A percentile compares a stretch with the other conserved stretches of the same genome.
Conservation (phyloP, 1,284 basidiomycete genomes). For the Fomitopsis pinicola region DNA sequence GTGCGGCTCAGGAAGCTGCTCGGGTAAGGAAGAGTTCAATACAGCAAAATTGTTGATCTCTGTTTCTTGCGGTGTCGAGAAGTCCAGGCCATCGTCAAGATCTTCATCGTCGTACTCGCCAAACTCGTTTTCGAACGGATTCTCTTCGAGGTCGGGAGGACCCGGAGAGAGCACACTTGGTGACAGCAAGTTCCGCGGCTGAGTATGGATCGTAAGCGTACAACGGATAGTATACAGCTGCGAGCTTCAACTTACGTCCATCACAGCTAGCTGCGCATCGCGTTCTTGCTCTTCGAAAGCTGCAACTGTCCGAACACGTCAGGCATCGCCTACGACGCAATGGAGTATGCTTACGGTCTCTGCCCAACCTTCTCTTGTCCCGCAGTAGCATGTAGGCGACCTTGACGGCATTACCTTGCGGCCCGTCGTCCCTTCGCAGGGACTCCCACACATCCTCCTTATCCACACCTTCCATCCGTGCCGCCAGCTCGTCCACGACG, state of each 20-base stretch:
- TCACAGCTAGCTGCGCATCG: conserved; percentile 74
- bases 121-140: conserved; percentile 76
- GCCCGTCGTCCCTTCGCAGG: conserved; percentile 75
- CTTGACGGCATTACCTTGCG: conserved; percentile 90
- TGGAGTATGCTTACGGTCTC: conserved; percentile 56
- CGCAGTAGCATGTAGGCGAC: conserved; percentile 94
- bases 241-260: conserved; percentile 54
- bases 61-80: conserved; percentile 44
- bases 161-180: conserved; percentile 49
- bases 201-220: conserved; percentile 2
- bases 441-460: conserved; percentile 86
- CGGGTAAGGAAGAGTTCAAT: conserved; percentile 78
- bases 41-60: conserved; percentile 76
- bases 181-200: conserved; percentile 60
- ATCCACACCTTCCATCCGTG: conserved; percentile 73
- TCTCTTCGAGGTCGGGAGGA: conserved; percentile 54
- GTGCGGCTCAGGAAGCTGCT: conserved; percentile 45
- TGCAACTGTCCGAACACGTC: conserved; percentile 47
- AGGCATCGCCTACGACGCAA: not conserved
- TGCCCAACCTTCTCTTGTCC: conserved; percentile 85
- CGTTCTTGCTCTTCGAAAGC: conserved; percentile 76
- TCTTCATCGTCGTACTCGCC: conserved; percentile 56
- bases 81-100: conserved; percentile 61
- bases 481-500: conserved; percentile 80
- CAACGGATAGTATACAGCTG: not conserved